phyloP scores from a whole-genome alignment of 2,329 filamentous ascomycete species.

The Cercospora zeina region DNA sequence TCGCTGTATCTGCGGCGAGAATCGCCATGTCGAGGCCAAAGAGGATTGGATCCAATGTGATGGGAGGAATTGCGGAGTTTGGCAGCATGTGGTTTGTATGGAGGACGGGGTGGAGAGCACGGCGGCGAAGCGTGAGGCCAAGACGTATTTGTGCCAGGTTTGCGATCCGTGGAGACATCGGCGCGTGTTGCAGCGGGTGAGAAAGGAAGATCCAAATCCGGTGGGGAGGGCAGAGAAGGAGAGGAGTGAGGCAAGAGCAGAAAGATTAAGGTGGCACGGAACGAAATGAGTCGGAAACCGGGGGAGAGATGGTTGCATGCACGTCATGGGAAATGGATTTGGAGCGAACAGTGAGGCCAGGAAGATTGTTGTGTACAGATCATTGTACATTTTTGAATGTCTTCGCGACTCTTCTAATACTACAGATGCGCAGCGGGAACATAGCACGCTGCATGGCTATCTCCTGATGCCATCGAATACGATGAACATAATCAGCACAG shows the following conservation, averaged over 20 bases:
- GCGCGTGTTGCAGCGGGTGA: slow-evolving; percentile 23
- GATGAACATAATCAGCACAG: background rate
- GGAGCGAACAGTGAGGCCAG: background rate
- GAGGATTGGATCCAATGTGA: slow-evolving; percentile 33
- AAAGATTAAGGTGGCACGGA: background rate
- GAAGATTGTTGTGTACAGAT: background rate
- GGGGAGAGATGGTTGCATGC: background rate
- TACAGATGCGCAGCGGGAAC: background rate
- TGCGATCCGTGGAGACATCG: slow-evolving; percentile 34
- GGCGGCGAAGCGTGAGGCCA: slow-evolving; percentile 14
- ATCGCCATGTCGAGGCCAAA: slow-evolving; percentile 22
- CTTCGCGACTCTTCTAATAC: background rate
- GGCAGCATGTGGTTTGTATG: slow-evolving; percentile 38
- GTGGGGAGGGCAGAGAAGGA: background rate
- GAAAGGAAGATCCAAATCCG: slow-evolving; percentile 8
- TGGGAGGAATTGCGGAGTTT: slow-evolving; percentile 29
- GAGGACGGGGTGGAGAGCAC: slow-evolving; percentile 18
- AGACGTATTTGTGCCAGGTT: slow-evolving; percentile 31
- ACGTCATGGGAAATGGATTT: too few species aligned
- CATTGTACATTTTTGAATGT: slow-evolving; percentile 1
- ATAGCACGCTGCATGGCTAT: background rate
- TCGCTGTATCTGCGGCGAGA: slow-evolving; percentile 36
- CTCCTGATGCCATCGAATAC: background rate
- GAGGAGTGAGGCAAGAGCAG: background rate
- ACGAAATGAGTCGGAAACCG: background rate